Evolutionary conservation across 352 stramenopile genomes (phyloP), one percentile per base, ranked within the genome.

Genomic region (Peronospora destructor): DNA sequence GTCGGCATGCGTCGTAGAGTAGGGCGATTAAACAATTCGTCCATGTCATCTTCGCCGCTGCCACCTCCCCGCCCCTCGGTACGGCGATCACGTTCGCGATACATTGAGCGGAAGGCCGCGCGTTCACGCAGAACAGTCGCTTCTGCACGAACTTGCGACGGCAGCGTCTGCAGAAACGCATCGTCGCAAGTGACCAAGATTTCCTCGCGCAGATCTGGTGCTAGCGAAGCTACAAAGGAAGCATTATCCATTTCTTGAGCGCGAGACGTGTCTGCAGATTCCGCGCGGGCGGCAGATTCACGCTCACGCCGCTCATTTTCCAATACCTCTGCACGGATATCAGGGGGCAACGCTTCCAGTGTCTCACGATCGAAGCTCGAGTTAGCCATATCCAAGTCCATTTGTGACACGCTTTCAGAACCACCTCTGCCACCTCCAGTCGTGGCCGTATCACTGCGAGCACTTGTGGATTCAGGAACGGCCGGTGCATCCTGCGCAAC

Each of bases 241-340:
- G 94, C 95, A 69, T 98, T 98, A 65, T 99, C 96, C 94, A 98
- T 98, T 42, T 99, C 95, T 71, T 98, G 85, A 16, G 95, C 96
- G 37, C 94, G 90, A 12, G 92, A 96, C 5, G 95, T 94, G 67
- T 98, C 95, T 11, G 82, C 74, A 25, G 62, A 68, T 12, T 85
- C 73, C 11, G 79, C 69, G 26, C 80, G 72, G 35, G 81, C 71
- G 47, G 75, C 61, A 51, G 78, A 66, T 66, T 93, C 78, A 16
- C 94, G 76, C 62, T 98, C 90, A 12, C 89, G 87, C 17, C 94
- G 85, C 53, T 98, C 95, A 63, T 98, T 96, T 49, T 95, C 92
- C 12, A 99, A 82, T 11, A 98, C 85, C 71, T 99, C 96, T 4
- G 91, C 77, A 30, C 96, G 84, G 68, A 99, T 98, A 64, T 98